phyloP scores from a whole-genome alignment of 2,329 filamentous ascomycete genomes.

The Ophiostoma sp. region DNA sequence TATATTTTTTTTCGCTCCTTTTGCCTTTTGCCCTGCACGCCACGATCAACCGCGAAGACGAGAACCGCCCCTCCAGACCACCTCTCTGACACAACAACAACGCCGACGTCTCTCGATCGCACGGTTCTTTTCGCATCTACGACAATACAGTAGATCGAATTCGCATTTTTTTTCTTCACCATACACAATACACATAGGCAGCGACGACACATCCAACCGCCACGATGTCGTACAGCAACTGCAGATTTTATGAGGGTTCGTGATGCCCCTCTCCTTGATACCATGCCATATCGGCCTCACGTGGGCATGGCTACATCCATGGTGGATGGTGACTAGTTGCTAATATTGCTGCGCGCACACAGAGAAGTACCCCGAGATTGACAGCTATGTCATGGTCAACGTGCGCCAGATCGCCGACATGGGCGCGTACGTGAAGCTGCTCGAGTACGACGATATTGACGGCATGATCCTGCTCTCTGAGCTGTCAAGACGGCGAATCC shows the following conservation, averaged over 20 bases:
- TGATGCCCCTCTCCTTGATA: constrained; percentile 9
- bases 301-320: background rate
- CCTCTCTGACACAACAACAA: background rate
- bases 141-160: background rate
- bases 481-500: constrained; percentile 94
- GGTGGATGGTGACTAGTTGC: background rate
- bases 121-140: background rate
- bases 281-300: background rate
- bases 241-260: constrained; percentile 42
- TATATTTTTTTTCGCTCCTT: constrained; percentile 27
- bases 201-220: constrained; percentile 26
- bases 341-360: constrained; percentile 29
- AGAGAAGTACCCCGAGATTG: constrained; percentile 85
- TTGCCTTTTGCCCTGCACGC: constrained; percentile 24
- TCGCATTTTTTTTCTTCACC: background rate
- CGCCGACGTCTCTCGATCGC: constrained; percentile 17
- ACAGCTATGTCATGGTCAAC: constrained; percentile 99
- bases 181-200: background rate
- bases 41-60: constrained; percentile 19
- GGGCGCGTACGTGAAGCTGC: constrained; percentile 98
- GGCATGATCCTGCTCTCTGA: constrained; percentile 99
- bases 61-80: constrained; percentile 11
- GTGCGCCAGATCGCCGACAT: constrained; percentile 95
- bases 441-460: constrained; percentile 99
- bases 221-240: constrained; percentile 44